These are phyloP conservation scores for Jimgerdemannia lactiflua DNA, from an alignment of 192 early-diverging fungal genomes.

Conservation along the genomic window DNA sequence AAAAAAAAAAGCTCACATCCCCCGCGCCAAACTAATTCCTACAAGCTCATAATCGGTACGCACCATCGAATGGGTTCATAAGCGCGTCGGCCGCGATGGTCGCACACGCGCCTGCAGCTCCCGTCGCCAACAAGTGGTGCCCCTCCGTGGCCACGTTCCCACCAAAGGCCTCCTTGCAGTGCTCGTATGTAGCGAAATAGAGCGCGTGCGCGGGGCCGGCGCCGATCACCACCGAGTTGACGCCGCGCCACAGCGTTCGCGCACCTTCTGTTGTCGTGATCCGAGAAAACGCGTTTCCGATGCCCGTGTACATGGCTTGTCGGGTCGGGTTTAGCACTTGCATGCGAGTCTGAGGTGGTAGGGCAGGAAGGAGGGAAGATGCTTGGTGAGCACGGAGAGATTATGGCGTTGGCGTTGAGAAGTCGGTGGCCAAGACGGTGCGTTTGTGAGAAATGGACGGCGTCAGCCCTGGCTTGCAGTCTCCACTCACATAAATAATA, in stretches of 20 bases:
- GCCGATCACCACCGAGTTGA: conserved; percentile 88
- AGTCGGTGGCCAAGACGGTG: too few species aligned
- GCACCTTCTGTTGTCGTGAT: conserved; percentile 77
- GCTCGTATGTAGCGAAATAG: conserved; percentile 94
- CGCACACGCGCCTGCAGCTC: conserved; percentile 84
- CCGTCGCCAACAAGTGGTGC: conserved; percentile 58
- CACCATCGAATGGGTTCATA: conserved; percentile 97
- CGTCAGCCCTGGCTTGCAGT: too few species aligned
- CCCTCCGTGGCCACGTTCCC: conserved; percentile 42
- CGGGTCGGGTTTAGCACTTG: conserved; percentile 76
- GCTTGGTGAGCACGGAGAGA: too few species aligned
- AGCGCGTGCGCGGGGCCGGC: conserved; percentile 96
- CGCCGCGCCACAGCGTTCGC: conserved; percentile 87
- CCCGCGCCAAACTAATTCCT: too few species aligned
- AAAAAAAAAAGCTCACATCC: too few species aligned
- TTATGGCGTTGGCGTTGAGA: too few species aligned
- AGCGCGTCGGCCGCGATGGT: conserved; percentile 86
- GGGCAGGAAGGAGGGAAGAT: background rate
- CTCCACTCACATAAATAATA: too few species aligned
- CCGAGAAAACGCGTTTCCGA: conserved; percentile 63
- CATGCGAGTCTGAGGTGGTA: conserved; percentile 77
- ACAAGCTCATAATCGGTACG: background rate
- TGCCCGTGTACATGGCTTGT: conserved; percentile 66
- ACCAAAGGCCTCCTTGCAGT: conserved; percentile 77
- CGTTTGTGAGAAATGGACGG: too few species aligned